phyloP scores from a whole-genome alignment of 2,329 filamentous ascomycete genomes.

The Trichoderma hamatum region DNA sequence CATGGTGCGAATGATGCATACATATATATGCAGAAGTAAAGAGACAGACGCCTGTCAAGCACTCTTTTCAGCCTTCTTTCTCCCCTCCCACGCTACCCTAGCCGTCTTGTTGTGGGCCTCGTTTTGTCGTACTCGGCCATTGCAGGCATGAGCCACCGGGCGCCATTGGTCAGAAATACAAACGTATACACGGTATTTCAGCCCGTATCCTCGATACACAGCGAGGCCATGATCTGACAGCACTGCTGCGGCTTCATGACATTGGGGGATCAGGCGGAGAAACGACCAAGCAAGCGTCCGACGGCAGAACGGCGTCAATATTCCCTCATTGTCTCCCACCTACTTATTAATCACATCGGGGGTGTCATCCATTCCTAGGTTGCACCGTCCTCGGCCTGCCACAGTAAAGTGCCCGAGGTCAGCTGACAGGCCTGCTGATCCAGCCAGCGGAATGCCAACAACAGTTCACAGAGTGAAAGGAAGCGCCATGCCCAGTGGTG shows the following conservation, averaged over 20 bases:
- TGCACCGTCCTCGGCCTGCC: slow-evolving; percentile 5
- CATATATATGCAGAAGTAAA: background rate
- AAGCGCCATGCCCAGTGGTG: slow-evolving; percentile 3
- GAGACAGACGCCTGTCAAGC: slow-evolving; percentile 2
- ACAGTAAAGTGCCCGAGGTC: slow-evolving; percentile 23
- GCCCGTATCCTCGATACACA: slow-evolving; percentile 5
- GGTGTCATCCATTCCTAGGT: slow-evolving; percentile 10
- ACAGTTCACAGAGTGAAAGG: background rate
- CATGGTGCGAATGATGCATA: slow-evolving; percentile 6
- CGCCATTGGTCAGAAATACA: background rate
- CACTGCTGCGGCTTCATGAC: background rate
- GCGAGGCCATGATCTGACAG: background rate
- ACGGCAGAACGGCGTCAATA: slow-evolving; percentile 9
- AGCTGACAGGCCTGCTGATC: slow-evolving; percentile 23
- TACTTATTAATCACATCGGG: slow-evolving; percentile 3
- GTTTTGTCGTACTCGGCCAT: background rate
- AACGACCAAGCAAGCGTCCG: background rate
- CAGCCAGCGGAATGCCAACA: slow-evolving; percentile 10
- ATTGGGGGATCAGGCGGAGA: background rate
- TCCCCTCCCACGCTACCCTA: background rate
- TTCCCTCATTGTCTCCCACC: slow-evolving; percentile 17
- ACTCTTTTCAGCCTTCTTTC: slow-evolving; percentile 17
- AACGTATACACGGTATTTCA: background rate
- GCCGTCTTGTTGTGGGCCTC: background rate
- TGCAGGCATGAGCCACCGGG: background rate